Evolutionary conservation across 2,329 filamentous ascomycete species (phyloP).

Genomic region (Phyllosticta citriasiana): DNA sequence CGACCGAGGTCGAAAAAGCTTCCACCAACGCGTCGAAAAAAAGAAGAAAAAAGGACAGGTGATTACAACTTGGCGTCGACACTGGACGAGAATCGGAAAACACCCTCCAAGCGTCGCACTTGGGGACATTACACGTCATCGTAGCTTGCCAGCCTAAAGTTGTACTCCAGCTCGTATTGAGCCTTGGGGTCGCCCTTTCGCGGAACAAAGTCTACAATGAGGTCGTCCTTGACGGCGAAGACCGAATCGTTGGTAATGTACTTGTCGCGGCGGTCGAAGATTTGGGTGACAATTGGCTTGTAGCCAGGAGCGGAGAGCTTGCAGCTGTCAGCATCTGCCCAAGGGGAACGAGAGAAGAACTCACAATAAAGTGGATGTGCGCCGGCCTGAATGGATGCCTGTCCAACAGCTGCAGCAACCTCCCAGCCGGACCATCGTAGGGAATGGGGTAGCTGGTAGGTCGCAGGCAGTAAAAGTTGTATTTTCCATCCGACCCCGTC

Average conservation of each 20-base stretch:
- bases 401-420: constrained; percentile 48
- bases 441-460: constrained; percentile 44
- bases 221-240: constrained; percentile 50
- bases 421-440: constrained; percentile 49
- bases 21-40: not conserved
- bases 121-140: constrained; percentile 18
- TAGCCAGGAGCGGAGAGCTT: constrained; percentile 48
- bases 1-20: not conserved
- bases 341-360: constrained; percentile 15
- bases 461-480: constrained; percentile 37
- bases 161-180: constrained; percentile 43
- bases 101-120: not conserved
- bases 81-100: not conserved
- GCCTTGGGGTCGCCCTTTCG: constrained; percentile 43
- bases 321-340: constrained; percentile 1
- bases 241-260: constrained; percentile 52
- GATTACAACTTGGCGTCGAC: not conserved
- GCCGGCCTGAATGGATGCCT: constrained; percentile 52
- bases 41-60: not conserved
- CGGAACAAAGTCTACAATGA: constrained; percentile 48
- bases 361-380: constrained; percentile 53
- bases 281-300: constrained; percentile 64
- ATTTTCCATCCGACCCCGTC: constrained; percentile 55
- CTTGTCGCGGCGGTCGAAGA: constrained; percentile 59
- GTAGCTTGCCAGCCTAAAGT: constrained; percentile 35